Conservation (phyloP, 768 basidiomycete species). For the Pisolithus microcarpus region DNA sequence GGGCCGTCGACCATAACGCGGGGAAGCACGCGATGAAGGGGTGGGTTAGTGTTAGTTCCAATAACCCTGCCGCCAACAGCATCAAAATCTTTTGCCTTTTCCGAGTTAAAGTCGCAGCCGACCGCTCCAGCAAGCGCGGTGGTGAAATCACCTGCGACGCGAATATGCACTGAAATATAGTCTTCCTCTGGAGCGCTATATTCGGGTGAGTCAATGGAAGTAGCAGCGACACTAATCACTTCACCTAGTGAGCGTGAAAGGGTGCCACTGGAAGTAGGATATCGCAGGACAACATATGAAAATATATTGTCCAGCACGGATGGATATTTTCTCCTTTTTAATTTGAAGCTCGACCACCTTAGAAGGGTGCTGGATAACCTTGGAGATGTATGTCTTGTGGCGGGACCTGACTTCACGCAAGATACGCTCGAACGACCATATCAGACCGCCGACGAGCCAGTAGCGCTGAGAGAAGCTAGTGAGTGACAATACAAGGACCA, state of each 20-base stretch:
- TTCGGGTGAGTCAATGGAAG: not conserved
- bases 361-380: conserved; percentile 92
- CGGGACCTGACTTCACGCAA: conserved; percentile 88
- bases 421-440: conserved; percentile 84
- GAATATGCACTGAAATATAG: conserved; percentile 90
- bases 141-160: conserved; percentile 89
- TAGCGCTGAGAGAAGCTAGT: conserved; percentile 50
- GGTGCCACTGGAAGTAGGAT: conserved; percentile 96
- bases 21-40: conserved; percentile 69
- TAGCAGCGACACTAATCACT: not conserved
- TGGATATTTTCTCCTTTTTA: conserved; percentile 88
- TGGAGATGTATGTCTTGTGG: conserved; percentile 87
- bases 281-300: conserved; percentile 88
- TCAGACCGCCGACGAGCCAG: conserved; percentile 81
- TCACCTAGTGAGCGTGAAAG: conserved; percentile 86
- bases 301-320: conserved; percentile 87
- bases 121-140: conserved; percentile 70
- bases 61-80: conserved; percentile 53
- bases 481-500: conserved; percentile 1
- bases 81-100: conserved; percentile 40
- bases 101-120: conserved; percentile 72
- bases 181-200: conserved; percentile 88
- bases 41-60: conserved; percentile 47
- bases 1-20: conserved; percentile 96
- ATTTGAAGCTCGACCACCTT: conserved; percentile 94